Base-by-base conservation (phyloP, 768 basidiomycete genomes). In the Glaciozyma antarctica region DNA sequence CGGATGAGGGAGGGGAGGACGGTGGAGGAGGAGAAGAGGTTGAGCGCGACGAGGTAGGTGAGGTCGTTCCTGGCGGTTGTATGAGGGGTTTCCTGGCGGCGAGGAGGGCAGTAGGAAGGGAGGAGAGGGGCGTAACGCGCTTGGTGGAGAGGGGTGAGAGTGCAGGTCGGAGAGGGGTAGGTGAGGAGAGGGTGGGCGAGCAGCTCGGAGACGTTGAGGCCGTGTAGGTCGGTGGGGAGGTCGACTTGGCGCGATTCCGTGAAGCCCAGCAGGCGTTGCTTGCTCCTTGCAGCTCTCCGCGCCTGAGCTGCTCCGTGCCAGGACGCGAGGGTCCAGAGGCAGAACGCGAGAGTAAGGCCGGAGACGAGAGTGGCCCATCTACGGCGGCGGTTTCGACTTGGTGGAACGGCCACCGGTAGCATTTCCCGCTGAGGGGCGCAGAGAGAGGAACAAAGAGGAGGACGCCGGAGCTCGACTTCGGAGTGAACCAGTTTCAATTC, bases 41-140 rank as follows among this genome's bases (percentile, higher is more conserved):
- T 64, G 58, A 60, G 21, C 17, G 58, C 63, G 45, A 64, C 45
- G 21, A 64, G 49, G 58, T 64, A 64, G 44, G 30, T 54, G 51
- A 53, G 63, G 44, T 34, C 22, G 43, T 52, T 9, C 3, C 52
- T 28, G 24, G 51, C 38, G 0, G 26, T 17, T 43, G 51, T 41
- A 41, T 64, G 63, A 2, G 58, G 5, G 19, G 41, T n/a, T 32
- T 48, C 13, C 26, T 26, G 13, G 19, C 17, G n/a, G 38, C 49
- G 47, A 26, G 34, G 17, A 9, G 10, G 32, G 45, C 28, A 12
- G 48, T 63, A 58, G 5, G 56, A 58, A 10, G 62, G 56, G 4
- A 53, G 43, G 30, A 64, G 51, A 16, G 63, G 57, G 9, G 51
- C 57, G 58, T 58, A 64, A 22, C 57, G 63, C 24, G 52, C 51